These are phyloP conservation scores for Papiliotrema fonsecae DNA, from an alignment of 1,284 basidiomycete species.

Conservation along the genomic window DNA sequence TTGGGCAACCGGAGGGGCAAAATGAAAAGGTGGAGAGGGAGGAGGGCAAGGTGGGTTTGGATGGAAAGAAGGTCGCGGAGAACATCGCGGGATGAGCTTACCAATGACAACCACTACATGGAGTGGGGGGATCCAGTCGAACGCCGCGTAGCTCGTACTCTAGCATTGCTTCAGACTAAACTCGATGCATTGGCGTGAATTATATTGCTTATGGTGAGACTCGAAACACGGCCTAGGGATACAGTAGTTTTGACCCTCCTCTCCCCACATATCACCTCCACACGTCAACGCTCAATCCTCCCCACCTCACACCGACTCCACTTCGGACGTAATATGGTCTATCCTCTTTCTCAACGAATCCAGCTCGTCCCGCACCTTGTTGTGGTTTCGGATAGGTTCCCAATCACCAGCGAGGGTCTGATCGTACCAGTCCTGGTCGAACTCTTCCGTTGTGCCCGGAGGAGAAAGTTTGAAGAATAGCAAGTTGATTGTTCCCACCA, in stretches of 20 bases:
- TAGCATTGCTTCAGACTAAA: too few species aligned
- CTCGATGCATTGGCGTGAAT: too few species aligned
- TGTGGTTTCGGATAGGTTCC: background rate
- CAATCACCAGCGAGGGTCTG: background rate
- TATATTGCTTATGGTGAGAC: too few species aligned
- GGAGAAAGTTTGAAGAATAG: background rate
- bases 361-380: background rate
- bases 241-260: too few species aligned
- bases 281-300: too few species aligned
- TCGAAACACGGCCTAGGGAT: too few species aligned
- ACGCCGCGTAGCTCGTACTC: too few species aligned
- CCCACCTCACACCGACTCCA: too few species aligned
- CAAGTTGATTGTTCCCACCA: background rate
- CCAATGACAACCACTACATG: too few species aligned
- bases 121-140: too few species aligned
- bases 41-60: conserved; percentile 12
- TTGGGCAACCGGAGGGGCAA: conserved; percentile 5
- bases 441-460: background rate
- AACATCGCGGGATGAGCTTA: conserved; percentile 25
- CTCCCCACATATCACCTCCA: too few species aligned
- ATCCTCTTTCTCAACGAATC: background rate
- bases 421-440: background rate
- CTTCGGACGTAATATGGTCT: too few species aligned
- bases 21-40: conserved; percentile 7
- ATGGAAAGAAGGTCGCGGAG: conserved; percentile 15